These are phyloP conservation scores for Tricholoma hemisulphureum DNA, from an alignment of 768 basidiomycete genomes.

Conservation along the genomic window DNA sequence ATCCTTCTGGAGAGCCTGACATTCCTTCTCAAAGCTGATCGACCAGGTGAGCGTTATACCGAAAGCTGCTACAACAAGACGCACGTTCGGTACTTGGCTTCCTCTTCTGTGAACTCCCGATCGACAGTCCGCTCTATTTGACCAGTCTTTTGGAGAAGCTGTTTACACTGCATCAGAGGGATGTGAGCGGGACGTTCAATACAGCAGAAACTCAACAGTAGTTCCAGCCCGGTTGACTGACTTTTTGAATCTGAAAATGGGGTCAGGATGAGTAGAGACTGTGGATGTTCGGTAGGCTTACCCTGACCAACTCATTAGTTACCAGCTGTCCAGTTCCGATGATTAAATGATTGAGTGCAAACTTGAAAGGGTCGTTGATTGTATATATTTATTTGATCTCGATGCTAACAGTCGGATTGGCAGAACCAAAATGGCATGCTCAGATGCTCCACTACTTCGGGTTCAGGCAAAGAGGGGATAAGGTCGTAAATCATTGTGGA, in stretches of 20 bases:
- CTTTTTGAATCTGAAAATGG: constrained; percentile 77
- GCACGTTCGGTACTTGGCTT: constrained; percentile 85
- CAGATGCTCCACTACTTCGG: no score
- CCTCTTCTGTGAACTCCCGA: constrained; percentile 89
- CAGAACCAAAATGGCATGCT: no score
- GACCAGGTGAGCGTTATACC: constrained; percentile 9
- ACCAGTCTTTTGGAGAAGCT: constrained; percentile 97
- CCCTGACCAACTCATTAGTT: constrained; percentile 33
- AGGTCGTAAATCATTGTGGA: no score
- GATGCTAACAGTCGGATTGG: no score
- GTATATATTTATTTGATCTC: no score
- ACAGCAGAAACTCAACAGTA: constrained; percentile 52
- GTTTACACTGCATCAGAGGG: constrained; percentile 10
- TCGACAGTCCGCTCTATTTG: constrained; percentile 97
- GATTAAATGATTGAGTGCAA: no score
- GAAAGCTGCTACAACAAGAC: constrained; percentile 27
- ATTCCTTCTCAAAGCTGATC: constrained; percentile 94
- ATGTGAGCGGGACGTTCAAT: constrained; percentile 13
- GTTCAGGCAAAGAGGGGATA: no score
- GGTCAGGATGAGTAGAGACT: constrained; percentile 1
- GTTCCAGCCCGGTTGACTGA: constrained; percentile 89
- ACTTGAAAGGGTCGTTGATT: constrained; percentile 12
- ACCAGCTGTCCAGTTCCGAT: no score
- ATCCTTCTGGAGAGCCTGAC: constrained; percentile 88
- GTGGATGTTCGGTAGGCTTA: constrained; percentile 3